Evolutionary conservation across 345 rosid genomes (phyloP).

Genomic region (Brassica incana): DNA sequence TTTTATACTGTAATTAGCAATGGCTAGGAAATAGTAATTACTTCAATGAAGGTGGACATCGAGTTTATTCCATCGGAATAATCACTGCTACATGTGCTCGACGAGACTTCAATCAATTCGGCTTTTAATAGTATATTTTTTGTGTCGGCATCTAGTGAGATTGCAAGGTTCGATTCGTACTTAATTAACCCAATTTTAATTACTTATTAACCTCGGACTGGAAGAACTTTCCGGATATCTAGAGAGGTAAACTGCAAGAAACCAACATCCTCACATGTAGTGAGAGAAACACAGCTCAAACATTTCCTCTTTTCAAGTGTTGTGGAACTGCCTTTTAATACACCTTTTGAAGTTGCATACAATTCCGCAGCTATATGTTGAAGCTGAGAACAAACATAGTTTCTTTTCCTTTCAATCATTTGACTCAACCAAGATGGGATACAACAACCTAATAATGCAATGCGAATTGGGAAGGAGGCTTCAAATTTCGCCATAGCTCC

Average conservation of each 20-base stretch:
- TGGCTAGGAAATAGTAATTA: background rate
- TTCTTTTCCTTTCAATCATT: background rate
- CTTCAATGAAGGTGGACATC: conserved; percentile 11
- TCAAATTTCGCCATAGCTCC: background rate
- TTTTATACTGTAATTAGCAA: background rate
- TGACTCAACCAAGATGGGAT: background rate
- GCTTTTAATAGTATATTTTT: no score
- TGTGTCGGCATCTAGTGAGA: no score
- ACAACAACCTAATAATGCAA: background rate
- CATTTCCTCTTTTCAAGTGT: background rate
- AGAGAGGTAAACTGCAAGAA: no score
- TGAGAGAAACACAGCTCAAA: background rate
- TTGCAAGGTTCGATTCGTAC: no score
- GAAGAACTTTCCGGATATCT: background rate
- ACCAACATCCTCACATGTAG: background rate
- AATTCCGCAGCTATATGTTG: background rate
- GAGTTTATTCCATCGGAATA: background rate
- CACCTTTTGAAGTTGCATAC: background rate
- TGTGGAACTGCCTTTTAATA: background rate
- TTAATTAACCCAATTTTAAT: background rate
- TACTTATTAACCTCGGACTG: background rate
- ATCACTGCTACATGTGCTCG: no score
- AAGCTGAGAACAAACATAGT: background rate
- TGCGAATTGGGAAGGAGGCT: background rate
- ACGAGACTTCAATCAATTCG: no score